phyloP scores from a whole-genome alignment of 1,284 basidiomycete genomes.

The Inonotus obliquus region DNA sequence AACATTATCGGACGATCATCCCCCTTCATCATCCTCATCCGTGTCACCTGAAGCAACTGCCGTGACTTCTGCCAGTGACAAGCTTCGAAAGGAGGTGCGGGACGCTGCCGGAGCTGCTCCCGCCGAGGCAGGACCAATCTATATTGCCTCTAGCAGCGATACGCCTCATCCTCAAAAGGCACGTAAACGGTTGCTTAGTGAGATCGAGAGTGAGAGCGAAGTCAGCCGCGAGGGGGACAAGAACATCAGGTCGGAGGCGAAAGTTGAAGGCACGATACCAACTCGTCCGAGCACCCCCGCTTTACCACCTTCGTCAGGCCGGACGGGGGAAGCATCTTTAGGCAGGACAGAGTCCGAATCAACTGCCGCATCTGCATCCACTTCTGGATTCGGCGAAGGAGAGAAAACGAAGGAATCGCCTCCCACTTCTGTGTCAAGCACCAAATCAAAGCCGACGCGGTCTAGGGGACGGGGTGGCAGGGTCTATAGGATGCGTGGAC shows the following conservation, averaged over 20 bases:
- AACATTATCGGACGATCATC: neutral
- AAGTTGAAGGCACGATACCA: neutral
- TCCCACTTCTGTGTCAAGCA: neutral
- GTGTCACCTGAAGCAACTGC: neutral
- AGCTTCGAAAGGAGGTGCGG: neutral
- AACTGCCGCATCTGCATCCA: neutral
- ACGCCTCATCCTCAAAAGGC: neutral
- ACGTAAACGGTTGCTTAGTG: slow-evolving; percentile 2
- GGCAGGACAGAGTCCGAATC: neutral
- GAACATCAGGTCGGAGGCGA: neutral
- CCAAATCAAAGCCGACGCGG: neutral
- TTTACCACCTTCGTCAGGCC: neutral
- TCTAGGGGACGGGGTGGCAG: neutral
- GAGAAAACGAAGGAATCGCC: neutral
- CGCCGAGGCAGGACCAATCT: neutral
- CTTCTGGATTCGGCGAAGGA: neutral
- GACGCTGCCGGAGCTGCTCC: neutral
- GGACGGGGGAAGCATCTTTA: neutral
- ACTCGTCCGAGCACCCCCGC: neutral
- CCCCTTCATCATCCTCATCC: neutral
- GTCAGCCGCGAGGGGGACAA: neutral
- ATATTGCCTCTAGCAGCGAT: neutral
- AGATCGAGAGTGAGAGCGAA: neutral
- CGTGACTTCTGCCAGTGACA: neutral
- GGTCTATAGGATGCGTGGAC: neutral